These are phyloP conservation scores for Nitzschia putrida DNA, from an alignment of 108 stramenopile genomes.

Conservation along the genomic window DNA sequence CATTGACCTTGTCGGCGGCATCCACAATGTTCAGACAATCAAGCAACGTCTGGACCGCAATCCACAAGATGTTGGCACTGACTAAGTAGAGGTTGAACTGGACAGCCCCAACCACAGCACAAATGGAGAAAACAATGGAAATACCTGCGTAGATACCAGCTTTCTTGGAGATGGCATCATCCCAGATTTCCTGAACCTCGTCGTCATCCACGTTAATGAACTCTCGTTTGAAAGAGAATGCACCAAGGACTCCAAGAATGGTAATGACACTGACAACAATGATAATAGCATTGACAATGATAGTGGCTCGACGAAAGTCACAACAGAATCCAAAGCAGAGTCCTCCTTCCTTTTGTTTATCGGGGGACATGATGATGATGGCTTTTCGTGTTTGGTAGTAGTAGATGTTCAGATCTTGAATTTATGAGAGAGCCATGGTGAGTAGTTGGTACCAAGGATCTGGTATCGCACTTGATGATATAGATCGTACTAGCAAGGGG, in stretches of 20 bases:
- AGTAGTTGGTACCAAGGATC: too few relatives aligned
- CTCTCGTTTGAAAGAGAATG: neutral
- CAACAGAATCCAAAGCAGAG: conserved; percentile 45
- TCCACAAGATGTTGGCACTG: conserved; percentile 1
- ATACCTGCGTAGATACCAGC: conserved; percentile 1
- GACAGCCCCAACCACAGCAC: conserved; percentile 26
- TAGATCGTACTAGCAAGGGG: too few relatives aligned
- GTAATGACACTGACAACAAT: conserved; percentile 1
- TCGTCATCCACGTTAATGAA: conserved; percentile 14
- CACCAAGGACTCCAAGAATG: conserved; percentile 5
- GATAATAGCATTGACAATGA: conserved; percentile 21
- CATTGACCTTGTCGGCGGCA: neutral
- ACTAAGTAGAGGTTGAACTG: conserved; percentile 23
- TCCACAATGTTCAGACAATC: neutral
- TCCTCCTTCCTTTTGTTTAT: conserved; percentile 19
- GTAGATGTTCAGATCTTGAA: too few relatives aligned
- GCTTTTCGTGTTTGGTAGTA: too few relatives aligned
- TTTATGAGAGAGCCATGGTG: too few relatives aligned
- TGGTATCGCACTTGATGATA: too few relatives aligned
- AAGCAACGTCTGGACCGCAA: conserved; percentile 1
- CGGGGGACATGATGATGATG: too few relatives aligned
- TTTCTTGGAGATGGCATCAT: conserved; percentile 2
- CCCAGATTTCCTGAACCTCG: neutral
- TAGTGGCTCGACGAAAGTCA: conserved; percentile 44
- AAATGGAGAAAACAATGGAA: conserved; percentile 1